Percentiles rank a stretch among this genome's conserved stretches.
Evolutionary conservation across 2,329 filamentous ascomycete genomes (phyloP).

Genomic region (Neurospora crassa): DNA sequence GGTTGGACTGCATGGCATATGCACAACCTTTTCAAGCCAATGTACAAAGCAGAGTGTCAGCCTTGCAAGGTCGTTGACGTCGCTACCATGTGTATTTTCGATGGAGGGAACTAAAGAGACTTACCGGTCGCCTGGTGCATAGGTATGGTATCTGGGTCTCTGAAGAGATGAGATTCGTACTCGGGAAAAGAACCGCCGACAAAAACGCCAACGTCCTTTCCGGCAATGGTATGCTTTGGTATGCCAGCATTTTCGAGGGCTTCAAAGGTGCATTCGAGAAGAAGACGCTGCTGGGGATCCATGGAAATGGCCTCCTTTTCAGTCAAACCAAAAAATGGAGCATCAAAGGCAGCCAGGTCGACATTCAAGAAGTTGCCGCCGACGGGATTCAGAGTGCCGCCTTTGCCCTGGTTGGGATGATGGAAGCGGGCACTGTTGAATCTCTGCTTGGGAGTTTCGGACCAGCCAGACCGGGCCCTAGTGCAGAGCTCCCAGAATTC

Average conservation of each 20-base stretch:
- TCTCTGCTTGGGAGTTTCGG: slow-evolving; percentile 33
- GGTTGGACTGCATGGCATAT: slow-evolving; percentile 43
- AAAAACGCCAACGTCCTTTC: slow-evolving; percentile 40
- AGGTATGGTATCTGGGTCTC: slow-evolving; percentile 36
- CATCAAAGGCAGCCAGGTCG: slow-evolving; percentile 39
- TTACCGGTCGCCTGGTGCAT: slow-evolving; percentile 43
- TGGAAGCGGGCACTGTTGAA: slow-evolving; percentile 32
- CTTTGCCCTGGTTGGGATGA: slow-evolving; percentile 34
- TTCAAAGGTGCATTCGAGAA: slow-evolving; percentile 45
- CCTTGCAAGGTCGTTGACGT: background rate
- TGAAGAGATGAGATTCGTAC: slow-evolving; percentile 35
- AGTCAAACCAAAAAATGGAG: slow-evolving; percentile 43
- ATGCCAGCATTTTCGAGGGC: slow-evolving; percentile 44
- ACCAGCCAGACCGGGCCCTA: slow-evolving; percentile 30
- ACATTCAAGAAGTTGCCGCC: slow-evolving; percentile 34
- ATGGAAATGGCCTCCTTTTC: slow-evolving; percentile 40
- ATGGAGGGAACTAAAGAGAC: slow-evolving; percentile 3
- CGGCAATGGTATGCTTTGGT: slow-evolving; percentile 35
- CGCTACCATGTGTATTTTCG: background rate
- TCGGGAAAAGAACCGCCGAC: slow-evolving; percentile 38
- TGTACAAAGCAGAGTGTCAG: slow-evolving; percentile 2
- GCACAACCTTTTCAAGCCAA: slow-evolving; percentile 29
- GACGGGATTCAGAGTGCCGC: slow-evolving; percentile 28
- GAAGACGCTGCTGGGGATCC: slow-evolving; percentile 44
- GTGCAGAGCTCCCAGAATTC: slow-evolving; percentile 37